phyloP scores from a whole-genome alignment of 345 rosid species.

The Rhodomyrtus tomentosa region DNA sequence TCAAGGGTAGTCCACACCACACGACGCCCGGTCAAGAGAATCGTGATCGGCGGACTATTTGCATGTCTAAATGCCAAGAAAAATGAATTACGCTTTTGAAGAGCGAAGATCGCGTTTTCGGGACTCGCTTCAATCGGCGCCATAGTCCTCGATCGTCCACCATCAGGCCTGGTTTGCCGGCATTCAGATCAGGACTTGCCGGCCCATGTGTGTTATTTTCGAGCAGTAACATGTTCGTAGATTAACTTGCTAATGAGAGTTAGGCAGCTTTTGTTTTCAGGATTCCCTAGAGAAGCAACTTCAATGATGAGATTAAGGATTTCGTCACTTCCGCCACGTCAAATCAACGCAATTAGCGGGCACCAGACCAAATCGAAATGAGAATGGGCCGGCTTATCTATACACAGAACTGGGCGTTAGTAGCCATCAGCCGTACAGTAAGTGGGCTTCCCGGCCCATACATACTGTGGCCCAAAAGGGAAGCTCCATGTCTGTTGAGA shows the following conservation, averaged over 20 bases:
- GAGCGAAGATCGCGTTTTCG: background rate
- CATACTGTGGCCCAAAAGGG: background rate
- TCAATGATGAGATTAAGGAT: background rate
- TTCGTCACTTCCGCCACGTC: background rate
- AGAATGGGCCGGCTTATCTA: background rate
- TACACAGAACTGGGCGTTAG: background rate
- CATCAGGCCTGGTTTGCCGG: fast-evolving
- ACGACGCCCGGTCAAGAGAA: fast-evolving
- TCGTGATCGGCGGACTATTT: background rate
- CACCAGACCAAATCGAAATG: background rate
- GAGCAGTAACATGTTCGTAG: background rate
- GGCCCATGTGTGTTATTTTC: fast-evolving
- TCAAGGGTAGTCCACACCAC: background rate
- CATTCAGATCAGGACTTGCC: background rate
- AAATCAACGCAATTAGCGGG: background rate
- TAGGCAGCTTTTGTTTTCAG: background rate
- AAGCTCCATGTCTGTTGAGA: background rate
- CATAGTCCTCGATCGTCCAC: background rate
- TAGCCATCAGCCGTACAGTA: background rate
- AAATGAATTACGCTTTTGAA: background rate
- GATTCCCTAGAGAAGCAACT: background rate
- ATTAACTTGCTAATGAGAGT: background rate
- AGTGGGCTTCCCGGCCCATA: background rate
- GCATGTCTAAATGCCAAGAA: background rate
- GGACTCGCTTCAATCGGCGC: background rate